Evolutionary conservation across 2,329 filamentous ascomycete species (phyloP), one percentile per base, ranked within the genome.

Genomic region (Phialophora expanda): DNA sequence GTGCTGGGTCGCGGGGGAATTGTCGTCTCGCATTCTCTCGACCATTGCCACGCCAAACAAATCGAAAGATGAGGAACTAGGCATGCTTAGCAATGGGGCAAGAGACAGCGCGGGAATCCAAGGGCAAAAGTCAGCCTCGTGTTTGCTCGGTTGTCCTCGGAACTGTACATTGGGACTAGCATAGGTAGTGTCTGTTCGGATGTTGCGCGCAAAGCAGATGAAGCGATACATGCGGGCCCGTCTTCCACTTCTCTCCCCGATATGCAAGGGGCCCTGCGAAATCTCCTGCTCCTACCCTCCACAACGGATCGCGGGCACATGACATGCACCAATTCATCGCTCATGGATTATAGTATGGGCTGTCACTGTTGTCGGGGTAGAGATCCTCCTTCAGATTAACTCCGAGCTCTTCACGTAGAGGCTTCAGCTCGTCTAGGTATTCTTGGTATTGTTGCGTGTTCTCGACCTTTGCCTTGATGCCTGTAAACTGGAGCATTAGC

Each of bases 381-480:
- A 98, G 85, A 76, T 92, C 89, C 86, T 98, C 94, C 86, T 95
- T 96, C 75, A 97, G 87, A 72, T 87, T 84, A 75, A 98, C 88
- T 75, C 94, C 94, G 70, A 98, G 89, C 85, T 98, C 94, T 86
- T 96, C 92, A 76, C 93, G 90, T 76, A 98, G 85, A 71, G 90
- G 86, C 86, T 96, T 92, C 74, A 99, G 92, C 84, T 97, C 92
- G 77, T 91, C 86, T 69, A 99, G 89, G 83, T 82, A 82, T 85
- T 97, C 90, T 78, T 97, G 87, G 85, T 99, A 99, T 85, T 99
- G 95, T 77, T 88, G 87, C 82, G 92, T 90, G 88, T 96, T 99
- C 88, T 99, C 95, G 74, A 98, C 95, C 89, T 99, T 99, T 82
- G 93, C 92, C 85, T 97, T 97, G 87, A 99, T 90, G 77, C 94